phyloP scores from a whole-genome alignment of 768 basidiomycete genomes.

The Xerocomus potaroensis region DNA sequence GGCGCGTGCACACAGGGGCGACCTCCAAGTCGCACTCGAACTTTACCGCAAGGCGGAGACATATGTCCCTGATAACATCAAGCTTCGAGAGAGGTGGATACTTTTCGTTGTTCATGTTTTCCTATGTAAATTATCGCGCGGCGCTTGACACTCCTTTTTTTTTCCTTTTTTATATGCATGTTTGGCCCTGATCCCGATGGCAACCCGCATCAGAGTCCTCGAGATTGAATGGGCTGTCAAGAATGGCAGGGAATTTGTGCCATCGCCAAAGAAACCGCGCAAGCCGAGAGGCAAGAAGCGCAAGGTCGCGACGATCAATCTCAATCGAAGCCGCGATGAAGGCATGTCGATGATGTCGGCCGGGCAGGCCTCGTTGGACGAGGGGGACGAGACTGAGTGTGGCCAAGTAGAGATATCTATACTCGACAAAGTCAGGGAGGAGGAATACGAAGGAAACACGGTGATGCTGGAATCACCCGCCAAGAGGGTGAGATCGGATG shows the following conservation, averaged over 20 bases:
- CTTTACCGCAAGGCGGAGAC: conserved; percentile 78
- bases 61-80: conserved; percentile 83
- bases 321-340: conserved; percentile 10
- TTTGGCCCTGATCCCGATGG: conserved; percentile 2
- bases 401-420: conserved; percentile 11
- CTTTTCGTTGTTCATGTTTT: conserved; percentile 65
- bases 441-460: conserved; percentile 28
- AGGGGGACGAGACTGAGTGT: conserved; percentile 38
- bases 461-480: conserved; percentile 21
- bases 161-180: conserved; percentile 21
- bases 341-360: conserved; percentile 15
- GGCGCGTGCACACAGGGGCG: conserved; percentile 48
- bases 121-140: conserved; percentile 48
- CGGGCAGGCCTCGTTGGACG: conserved; percentile 31
- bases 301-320: conserved; percentile 24
- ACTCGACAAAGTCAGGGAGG: conserved; percentile 19
- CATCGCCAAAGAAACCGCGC: conserved; percentile 45
- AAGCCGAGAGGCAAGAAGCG: conserved; percentile 33
- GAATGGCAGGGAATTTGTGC: conserved; percentile 54
- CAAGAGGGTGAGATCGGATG: conserved; percentile 24
- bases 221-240: conserved; percentile 78
- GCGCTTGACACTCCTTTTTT: conserved; percentile 28
- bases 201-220: conserved; percentile 54
- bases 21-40: conserved; percentile 74
- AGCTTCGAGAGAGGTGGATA: conserved; percentile 85